Base-by-base conservation (phyloP, 1,284 basidiomycete genomes). In the Sporisorium sorghi region DNA sequence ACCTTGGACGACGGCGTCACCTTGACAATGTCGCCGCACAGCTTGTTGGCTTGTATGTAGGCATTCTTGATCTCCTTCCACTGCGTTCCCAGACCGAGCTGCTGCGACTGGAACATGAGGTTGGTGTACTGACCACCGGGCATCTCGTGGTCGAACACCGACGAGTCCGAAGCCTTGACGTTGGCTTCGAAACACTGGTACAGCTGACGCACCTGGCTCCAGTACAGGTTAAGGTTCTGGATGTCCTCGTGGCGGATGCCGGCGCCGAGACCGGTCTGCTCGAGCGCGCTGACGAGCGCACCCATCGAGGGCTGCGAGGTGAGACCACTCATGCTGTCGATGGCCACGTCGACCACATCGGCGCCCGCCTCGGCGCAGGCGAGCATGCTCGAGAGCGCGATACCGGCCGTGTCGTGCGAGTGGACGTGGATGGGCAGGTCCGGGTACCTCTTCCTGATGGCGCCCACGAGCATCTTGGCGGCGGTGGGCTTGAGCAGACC, bases 261-360 rank as follows among this genome's bases (percentile, higher is more conserved):
- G 37, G 97, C 95, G 77, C 97, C 97, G 62, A 99, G 88, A 54
- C 89, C 87, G 43, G 93, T 96, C 87, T 99, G 97, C 87, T 99
- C 97, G 53, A 99, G 88, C 32, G 97, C 94, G 86, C 91, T 89
- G 86, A 92, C 92, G 50, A 98, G 89, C 48, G 96, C 96, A 84
- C 96, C 96, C 96, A 99, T 99, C 9, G 96, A 93, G 21, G 96
- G 95, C 85, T 99, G 97, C 47, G 97, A 99, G 58, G 97, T 99
- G 80, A 97, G 88, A 78, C 97, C 97, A 61, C 96, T 98, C 91
- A 99, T 97, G 67, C 51, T 57, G 86, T 99, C 97, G 83, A 99
- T 98, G 53, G 97, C 97, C 61, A 97, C 94, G 83, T 99, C 97
- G 64, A 99, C 91, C 19, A 99, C 91, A 85, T 99, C 97, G 56